These are phyloP conservation scores for Ophiosphaerella narmari DNA, from an alignment of 2,329 filamentous ascomycete genomes.

Conservation along the genomic window DNA sequence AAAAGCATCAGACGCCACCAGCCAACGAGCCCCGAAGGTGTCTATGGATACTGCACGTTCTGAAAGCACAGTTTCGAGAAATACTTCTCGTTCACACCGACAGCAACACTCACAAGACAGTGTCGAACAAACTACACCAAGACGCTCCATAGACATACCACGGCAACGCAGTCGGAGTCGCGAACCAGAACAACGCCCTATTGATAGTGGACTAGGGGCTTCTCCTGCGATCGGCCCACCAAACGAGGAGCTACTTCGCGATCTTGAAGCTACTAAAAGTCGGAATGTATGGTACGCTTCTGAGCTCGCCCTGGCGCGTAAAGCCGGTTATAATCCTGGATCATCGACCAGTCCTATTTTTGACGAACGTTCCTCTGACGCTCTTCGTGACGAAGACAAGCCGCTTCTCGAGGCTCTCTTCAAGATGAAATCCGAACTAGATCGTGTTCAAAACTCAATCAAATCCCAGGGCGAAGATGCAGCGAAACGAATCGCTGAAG, in stretches of 20 bases:
- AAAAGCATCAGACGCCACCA: conserved; percentile 37
- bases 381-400: conserved; percentile 88
- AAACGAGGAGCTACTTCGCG: conserved; percentile 78
- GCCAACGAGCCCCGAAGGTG: conserved; percentile 38
- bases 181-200: conserved; percentile 53
- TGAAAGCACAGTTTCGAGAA: conserved; percentile 40
- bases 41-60: conserved; percentile 44
- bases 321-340: conserved; percentile 82
- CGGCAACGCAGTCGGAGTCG: conserved; percentile 36
- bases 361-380: conserved; percentile 76
- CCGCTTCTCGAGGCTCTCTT: conserved; percentile 90
- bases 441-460: conserved; percentile 86
- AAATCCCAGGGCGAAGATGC: conserved; percentile 86
- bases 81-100: conserved; percentile 52
- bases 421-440: conserved; percentile 85
- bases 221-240: conserved; percentile 65
- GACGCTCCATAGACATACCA: conserved; percentile 39
- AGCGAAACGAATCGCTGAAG: conserved; percentile 87
- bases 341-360: conserved; percentile 71
- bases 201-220: conserved; percentile 63
- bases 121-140: conserved; percentile 39
- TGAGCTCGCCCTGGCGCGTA: conserved; percentile 87
- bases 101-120: conserved; percentile 67
- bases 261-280: conserved; percentile 82
- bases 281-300: conserved; percentile 97